Evolutionary conservation across 1,284 basidiomycete species (phyloP), one percentile per base, ranked within the genome.

Genomic region (Ustilago sp.): DNA sequence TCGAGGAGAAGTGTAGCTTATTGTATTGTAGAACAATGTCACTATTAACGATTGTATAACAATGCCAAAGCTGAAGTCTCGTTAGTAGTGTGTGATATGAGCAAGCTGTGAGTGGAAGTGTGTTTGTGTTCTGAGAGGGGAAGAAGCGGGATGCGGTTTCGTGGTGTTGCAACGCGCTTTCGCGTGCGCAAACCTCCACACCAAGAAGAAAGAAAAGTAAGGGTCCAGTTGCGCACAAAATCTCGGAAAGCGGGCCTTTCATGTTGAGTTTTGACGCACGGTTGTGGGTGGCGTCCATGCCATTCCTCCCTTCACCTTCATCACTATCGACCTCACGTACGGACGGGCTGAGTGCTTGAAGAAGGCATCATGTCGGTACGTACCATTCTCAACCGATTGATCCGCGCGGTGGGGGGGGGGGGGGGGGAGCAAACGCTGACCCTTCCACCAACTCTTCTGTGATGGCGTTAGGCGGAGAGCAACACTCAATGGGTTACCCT

Each of bases 401-500:
- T 28, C 23, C 3, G 23, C 23, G 23, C 0, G 23, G 3, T 3
- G 23, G 23, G 23, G 2, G 23, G 23, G 23, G 23, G 23, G 23
- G 23, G 23, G 2, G 23, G 23, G 23, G 2, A 23, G 23, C 23
- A 23, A 23, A 28, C 23, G 23, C 23, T 28, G 23, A 28, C 23
- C 23, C 23, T 28, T 28, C 3, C 23, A 28, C 23, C 23, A 28
- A 28, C 23, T 28, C 23, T 28, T 28, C 3, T 28, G 3, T 28
- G 23, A 28, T 28, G 23, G 23, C 23, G 23, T 28, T 13, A 43
- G 39, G 39, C 17, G 50, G 34, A 73, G 64, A 53, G 19, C 11
- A 58, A 52, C 17, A 31, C 58, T n/a, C 63, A 68, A 52, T 83
- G 80, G 80, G 80, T 83, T 5, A 84, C 82, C 50, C 63, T 84